Conservation (phyloP, 1,284 basidiomycete genomes). For the Pyrrhoderma lamaoense region DNA sequence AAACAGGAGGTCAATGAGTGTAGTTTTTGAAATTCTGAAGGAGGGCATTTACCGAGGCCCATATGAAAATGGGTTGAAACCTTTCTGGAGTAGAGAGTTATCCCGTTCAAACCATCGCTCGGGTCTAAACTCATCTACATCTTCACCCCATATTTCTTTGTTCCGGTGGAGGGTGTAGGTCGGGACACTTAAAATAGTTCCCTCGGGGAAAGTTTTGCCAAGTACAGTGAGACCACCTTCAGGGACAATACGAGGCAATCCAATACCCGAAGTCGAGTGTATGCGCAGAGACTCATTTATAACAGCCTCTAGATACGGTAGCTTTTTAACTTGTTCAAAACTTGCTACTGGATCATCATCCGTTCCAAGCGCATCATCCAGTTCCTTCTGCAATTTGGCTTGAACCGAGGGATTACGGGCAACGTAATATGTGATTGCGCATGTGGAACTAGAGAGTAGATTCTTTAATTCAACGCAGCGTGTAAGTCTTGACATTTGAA, state of each 20-base stretch:
- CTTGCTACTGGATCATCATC: constrained; percentile 41
- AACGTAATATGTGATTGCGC: constrained; percentile 81
- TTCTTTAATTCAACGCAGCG: too few species aligned
- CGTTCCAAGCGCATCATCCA: constrained; percentile 65
- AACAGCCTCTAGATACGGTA: constrained; percentile 74
- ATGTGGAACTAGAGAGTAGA: constrained; percentile 56
- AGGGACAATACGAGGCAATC: constrained; percentile 74
- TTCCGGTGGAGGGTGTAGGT: constrained; percentile 78
- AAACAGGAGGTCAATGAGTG: too few species aligned
- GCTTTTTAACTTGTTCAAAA: constrained; percentile 56
- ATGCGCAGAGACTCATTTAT: constrained; percentile 78
- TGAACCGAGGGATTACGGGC: constrained; percentile 61
- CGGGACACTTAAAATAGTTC: constrained; percentile 65
- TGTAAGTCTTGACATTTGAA: too few species aligned
- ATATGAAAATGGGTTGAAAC: constrained; percentile 71
- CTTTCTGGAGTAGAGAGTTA: too few species aligned
- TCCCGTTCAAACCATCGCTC: constrained; percentile 78
- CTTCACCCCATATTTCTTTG: constrained; percentile 34
- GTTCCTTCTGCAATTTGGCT: constrained; percentile 68
- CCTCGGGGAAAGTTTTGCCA: constrained; percentile 59
- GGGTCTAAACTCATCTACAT: constrained; percentile 31
- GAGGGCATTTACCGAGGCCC: constrained; percentile 40
- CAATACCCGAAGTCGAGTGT: constrained; percentile 76
- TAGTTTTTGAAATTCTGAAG: neutral
- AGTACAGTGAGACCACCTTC: constrained; percentile 56